phyloP scores from a whole-genome alignment of 106 monocot genomes.

The Apostasia ramifera region DNA sequence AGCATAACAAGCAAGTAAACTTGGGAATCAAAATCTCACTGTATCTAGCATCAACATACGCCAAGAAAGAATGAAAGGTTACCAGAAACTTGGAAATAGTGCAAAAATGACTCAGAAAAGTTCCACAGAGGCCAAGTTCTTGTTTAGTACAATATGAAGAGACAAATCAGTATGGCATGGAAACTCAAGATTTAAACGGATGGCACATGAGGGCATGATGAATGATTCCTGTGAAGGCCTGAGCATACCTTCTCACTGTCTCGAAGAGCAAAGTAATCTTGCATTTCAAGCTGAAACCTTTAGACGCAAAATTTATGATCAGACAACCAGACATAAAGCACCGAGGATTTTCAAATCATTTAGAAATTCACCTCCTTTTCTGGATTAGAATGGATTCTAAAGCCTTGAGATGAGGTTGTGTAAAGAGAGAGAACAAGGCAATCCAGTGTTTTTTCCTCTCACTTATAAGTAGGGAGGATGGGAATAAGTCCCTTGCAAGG shows the following conservation, averaged over 20 bases:
- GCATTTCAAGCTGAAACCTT: constrained; percentile 80
- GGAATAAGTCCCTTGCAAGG: constrained; percentile 75
- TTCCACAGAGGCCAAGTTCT: too few species aligned
- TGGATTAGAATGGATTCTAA: constrained; percentile 56
- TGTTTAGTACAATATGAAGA: not conserved
- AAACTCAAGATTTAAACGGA: not conserved
- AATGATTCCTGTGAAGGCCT: not conserved
- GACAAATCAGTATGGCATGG: not conserved
- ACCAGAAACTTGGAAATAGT: not conserved
- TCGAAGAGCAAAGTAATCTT: constrained; percentile 50
- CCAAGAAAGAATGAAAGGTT: too few species aligned
- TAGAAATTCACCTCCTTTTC: constrained; percentile 53
- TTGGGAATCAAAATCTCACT: too few species aligned
- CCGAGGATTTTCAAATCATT: not conserved
- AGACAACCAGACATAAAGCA: not conserved
- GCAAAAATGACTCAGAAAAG: not conserved
- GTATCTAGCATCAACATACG: too few species aligned
- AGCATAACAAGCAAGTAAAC: too few species aligned
- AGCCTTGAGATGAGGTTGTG: constrained; percentile 45
- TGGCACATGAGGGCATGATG: not conserved
- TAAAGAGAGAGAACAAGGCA: constrained; percentile 62
- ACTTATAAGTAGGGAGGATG: constrained; percentile 53
- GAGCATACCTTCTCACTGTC: constrained; percentile 53
- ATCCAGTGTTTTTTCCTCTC: constrained; percentile 72
- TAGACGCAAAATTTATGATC: constrained; percentile 7